phyloP scores from a whole-genome alignment of 192 early-diverging fungal genomes.

The Entomortierella parvispora region DNA sequence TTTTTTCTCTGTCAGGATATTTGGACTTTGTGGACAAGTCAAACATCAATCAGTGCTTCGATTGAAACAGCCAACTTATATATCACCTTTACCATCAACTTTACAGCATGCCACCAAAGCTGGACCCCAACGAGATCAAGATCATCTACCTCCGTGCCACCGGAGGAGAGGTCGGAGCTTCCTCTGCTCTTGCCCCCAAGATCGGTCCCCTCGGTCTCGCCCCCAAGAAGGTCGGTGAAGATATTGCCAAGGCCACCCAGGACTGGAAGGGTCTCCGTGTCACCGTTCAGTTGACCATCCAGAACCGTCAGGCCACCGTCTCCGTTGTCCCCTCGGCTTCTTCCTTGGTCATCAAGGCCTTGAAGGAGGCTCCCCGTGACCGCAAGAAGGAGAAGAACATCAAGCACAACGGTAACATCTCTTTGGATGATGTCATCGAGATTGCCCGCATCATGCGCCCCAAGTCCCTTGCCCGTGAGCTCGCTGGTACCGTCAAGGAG shows the following conservation, averaged over 20 bases:
- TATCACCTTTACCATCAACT: too few relatives aligned
- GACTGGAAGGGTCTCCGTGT: slow-evolving; percentile 99
- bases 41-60: too few relatives aligned
- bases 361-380: slow-evolving; percentile 97
- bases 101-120: slow-evolving; percentile 89
- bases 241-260: slow-evolving; percentile 99
- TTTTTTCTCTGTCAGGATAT: too few relatives aligned
- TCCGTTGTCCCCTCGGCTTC: slow-evolving; percentile 97
- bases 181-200: slow-evolving; percentile 98
- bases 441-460: slow-evolving; percentile 94
- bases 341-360: slow-evolving; percentile 94
- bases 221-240: slow-evolving; percentile 99
- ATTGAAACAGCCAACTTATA: too few relatives aligned
- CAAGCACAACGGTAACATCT: slow-evolving; percentile 96
- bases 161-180: slow-evolving; percentile 98
- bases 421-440: slow-evolving; percentile 93
- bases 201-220: slow-evolving; percentile 99
- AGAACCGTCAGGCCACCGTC: slow-evolving; percentile 99
- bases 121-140: slow-evolving; percentile 83
- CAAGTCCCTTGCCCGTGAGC: slow-evolving; percentile 96
- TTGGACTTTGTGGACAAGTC: too few relatives aligned
- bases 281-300: slow-evolving; percentile 98
- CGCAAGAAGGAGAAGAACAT: slow-evolving; percentile 99
- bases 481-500: slow-evolving; percentile 95
- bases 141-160: slow-evolving; percentile 94